Conservation (phyloP, 2,329 filamentous ascomycete species). For the Fusarium tanahbumbuense region DNA sequence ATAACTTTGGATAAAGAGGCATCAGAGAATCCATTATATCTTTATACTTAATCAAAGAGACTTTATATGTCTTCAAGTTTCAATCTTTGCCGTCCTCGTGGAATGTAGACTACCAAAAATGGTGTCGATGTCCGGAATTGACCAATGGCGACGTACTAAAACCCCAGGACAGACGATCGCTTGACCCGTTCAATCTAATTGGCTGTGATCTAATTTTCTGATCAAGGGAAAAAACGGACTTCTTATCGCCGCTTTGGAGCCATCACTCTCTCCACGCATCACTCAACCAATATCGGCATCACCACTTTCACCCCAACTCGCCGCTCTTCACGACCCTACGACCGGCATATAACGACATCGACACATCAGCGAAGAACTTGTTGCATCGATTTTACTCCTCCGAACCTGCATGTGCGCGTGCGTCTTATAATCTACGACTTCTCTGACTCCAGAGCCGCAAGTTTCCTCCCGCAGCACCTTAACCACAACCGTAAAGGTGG, state of each 20-base stretch:
- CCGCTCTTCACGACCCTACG: background rate
- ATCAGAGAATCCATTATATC: background rate
- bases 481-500: slow-evolving; percentile 49
- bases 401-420: slow-evolving; percentile 16
- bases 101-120: slow-evolving; percentile 3
- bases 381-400: background rate
- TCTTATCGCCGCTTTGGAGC: slow-evolving; percentile 18
- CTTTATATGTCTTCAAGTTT: background rate
- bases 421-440: slow-evolving; percentile 15
- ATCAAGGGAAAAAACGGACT: slow-evolving; percentile 42
- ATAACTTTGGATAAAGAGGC: background rate
- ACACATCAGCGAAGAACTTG: background rate
- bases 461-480: slow-evolving; percentile 1
- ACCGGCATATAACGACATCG: background rate
- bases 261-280: slow-evolving; percentile 22
- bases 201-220: slow-evolving; percentile 25
- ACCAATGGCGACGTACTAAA: slow-evolving; percentile 30
- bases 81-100: background rate
- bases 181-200: slow-evolving; percentile 33
- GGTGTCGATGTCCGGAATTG: slow-evolving; percentile 28
- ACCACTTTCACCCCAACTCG: slow-evolving; percentile 7
- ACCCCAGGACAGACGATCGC: slow-evolving; percentile 1
- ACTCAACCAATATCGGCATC: slow-evolving; percentile 25
- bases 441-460: slow-evolving; percentile 22
- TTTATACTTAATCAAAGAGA: background rate